Evolutionary conservation across 768 basidiomycete species (phyloP).

Genomic region (Bullera alba): DNA sequence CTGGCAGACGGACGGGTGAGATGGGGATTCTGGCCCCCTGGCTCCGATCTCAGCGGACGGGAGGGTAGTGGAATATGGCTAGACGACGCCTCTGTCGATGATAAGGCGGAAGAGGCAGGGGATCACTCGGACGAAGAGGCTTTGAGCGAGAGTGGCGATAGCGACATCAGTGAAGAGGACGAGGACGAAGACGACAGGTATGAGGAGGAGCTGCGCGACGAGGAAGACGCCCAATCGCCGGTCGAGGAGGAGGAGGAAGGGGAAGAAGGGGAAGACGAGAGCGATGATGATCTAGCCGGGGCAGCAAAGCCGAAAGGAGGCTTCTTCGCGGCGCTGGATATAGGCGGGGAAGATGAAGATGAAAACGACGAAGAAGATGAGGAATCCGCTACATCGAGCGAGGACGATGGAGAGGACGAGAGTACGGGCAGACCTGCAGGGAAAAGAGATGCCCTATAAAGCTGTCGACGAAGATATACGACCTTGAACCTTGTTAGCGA

Average conservation of each 20-base stretch:
- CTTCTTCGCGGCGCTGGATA: conserved; percentile 32
- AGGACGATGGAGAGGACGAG: too few species aligned
- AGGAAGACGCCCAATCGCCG: conserved; percentile 31
- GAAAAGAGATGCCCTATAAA: too few species aligned
- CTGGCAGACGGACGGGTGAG: conserved; percentile 71
- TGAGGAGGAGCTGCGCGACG: conserved; percentile 3
- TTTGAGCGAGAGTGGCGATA: conserved; percentile 15
- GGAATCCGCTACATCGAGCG: too few species aligned
- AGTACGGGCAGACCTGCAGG: too few species aligned
- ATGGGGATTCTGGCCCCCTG: conserved; percentile 82
- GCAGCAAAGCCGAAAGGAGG: conserved; percentile 11
- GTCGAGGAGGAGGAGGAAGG: conserved; percentile 44
- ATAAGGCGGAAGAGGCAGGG: conserved; percentile 1
- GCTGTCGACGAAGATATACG: too few species aligned
- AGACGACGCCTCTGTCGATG: conserved; percentile 9
- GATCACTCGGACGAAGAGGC: neutral
- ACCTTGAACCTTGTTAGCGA: too few species aligned
- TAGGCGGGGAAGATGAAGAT: conserved; percentile 18
- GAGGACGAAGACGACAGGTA: conserved; percentile 28
- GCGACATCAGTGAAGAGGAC: conserved; percentile 45
- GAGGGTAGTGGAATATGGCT: conserved; percentile 40
- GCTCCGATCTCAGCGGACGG: conserved; percentile 2
- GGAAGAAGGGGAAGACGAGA: conserved; percentile 4
- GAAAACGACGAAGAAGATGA: conserved; percentile 21
- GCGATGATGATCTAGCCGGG: conserved; percentile 3